Percentiles rank a stretch among this genome's conserved stretches.
Conservation (phyloP, 179 eudicot species). For the Beta corolliflora region DNA sequence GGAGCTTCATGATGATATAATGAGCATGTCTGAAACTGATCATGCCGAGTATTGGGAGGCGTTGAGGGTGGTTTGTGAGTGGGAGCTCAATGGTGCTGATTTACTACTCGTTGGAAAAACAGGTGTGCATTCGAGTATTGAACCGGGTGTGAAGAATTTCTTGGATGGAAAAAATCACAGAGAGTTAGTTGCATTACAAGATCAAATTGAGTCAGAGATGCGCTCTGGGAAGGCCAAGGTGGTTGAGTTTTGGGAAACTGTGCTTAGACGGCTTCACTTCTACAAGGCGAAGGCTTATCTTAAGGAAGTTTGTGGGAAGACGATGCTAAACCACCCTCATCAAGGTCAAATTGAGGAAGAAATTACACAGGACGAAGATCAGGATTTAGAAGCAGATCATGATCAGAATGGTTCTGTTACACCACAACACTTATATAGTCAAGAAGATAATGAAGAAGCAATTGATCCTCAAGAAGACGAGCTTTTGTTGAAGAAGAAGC, state of each 20-base stretch:
- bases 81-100: conserved; percentile 92
- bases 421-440: conserved; percentile 75
- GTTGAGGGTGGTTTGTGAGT: conserved; percentile 82
- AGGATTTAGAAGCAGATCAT: conserved; percentile 45
- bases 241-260: conserved; percentile 97
- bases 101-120: conserved; percentile 78
- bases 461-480: conserved; percentile 94
- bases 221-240: conserved; percentile 94
- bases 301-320: neutral
- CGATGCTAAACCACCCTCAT: conserved; percentile 52
- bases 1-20: too few species aligned
- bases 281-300: conserved; percentile 97
- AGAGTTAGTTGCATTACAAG: conserved; percentile 63
- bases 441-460: conserved; percentile 81
- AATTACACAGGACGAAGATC: conserved; percentile 44
- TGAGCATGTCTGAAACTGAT: too few species aligned
- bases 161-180: conserved; percentile 71
- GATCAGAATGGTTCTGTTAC: conserved; percentile 74
- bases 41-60: conserved; percentile 45
- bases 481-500: conserved; percentile 75
- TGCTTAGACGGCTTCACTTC: conserved; percentile 88
- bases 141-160: conserved; percentile 71
- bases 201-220: conserved; percentile 88
- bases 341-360: conserved; percentile 48
- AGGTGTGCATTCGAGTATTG: conserved; percentile 89